Base-by-base conservation (phyloP, 208 protist species). In the Leptomonas pyrrhocoris region DNA sequence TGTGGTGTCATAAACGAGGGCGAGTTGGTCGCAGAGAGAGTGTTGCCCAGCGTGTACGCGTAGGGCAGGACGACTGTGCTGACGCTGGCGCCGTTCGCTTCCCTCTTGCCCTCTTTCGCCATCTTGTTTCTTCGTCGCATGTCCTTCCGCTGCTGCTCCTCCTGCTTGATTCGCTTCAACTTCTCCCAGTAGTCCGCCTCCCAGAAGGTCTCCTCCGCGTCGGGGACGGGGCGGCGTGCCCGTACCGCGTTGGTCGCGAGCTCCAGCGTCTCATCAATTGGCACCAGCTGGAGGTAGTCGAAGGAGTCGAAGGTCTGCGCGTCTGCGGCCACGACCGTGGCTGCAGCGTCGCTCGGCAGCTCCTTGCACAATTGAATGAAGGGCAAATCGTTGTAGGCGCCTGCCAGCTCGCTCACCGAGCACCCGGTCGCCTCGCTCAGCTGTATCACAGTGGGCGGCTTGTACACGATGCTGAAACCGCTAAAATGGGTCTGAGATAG, bases 121-220 rank as follows among this genome's bases (percentile, higher is more conserved):
- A 51, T 28, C 49, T 60, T 69, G 1, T 53, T 57, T 18, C 65
- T 19, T 0, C 63, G 62, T 36, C 34, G 54, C 54, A 48, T 46
- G n/a, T 74, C 55, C 43, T 68, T 74, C 53, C 30, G 48, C 62
- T 65, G 59, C 62, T 71, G 51, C 57, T 40, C 45, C 59, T 73
- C 76, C 27, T 57, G 59, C 65, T 68, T 71, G 11, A 55, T 61
- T 30, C 59, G 54, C 30, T 63, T 51, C 58, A 92, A 42, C 13
- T 78, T 55, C 51, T 68, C 62, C 86, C 86, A 92, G 63, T 86
- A 92, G 30, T 87, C 81, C 15, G 78, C 75, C 40, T 85, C 85
- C 83, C 83, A 89, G 51, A 83, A 89, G 15, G 77, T 83, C 66
- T 92, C 80, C 61, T 92, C 86, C 19, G 62, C 70, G 21, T 84